Base-by-base conservation (phyloP, 306 rosid genomes). In the Erythrophleum fordii region DNA sequence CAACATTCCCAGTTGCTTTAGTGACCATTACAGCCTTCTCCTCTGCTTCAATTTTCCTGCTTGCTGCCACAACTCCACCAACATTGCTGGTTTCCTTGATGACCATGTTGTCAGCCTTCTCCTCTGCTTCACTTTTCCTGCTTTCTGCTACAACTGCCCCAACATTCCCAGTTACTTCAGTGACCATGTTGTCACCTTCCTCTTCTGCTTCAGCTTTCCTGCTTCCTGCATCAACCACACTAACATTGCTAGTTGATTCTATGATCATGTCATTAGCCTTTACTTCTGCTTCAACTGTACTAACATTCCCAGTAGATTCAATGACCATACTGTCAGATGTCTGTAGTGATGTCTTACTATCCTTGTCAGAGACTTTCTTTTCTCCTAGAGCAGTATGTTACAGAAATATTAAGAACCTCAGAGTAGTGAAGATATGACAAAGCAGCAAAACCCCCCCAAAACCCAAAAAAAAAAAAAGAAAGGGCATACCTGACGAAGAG, bases 401-500 rank as follows among this genome's bases (percentile, higher is more conserved):
- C n/a, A 73, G 44, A 34, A 74, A 61, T 18, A 66, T 67, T 14
- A 86, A 41, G 31, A 53, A 46, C 34, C 66, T 52, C 61, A 23
- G 14, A 52, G 59, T 39, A 11, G 28, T 68, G 20, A 68, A 37
- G 28, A 72, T 73, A 51, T 12, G 55, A 35, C 45, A 74, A 58
- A 49, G 55, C 68, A 58, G 41, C 52, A 49, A 72, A 41, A n/a
- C n/a, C n/a, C n/a, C n/a, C n/a, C n/a, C n/a, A n/a, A n/a, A n/a
- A n/a, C n/a, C n/a, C n/a, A n/a, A n/a, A n/a, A n/a, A n/a, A n/a
- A 29, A 13, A 55, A 81, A 53, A 28, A 17, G 16, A 61, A 28
- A 18, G 9, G 20, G 78, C 69, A 77, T 81, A 94, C 98, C 91
- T 87, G 89, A 28, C 73, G 69, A 42, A 49, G 72, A 51, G 84